Base-by-base conservation (phyloP, 2,329 filamentous ascomycete genomes). In the Calonectria honghensis region DNA sequence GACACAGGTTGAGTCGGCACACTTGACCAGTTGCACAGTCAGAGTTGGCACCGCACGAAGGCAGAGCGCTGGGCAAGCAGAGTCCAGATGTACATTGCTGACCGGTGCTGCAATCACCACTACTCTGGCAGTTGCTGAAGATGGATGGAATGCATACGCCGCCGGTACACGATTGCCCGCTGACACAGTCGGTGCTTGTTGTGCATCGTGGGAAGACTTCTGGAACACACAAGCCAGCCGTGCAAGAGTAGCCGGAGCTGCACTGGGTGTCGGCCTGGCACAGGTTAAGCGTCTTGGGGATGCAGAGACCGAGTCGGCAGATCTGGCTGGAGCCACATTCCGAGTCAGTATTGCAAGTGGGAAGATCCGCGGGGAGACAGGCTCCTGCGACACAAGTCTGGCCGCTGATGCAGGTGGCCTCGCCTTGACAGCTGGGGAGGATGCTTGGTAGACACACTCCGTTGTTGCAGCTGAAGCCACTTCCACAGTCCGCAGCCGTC, bases 311-410 rank as follows among this genome's bases (percentile, higher is more conserved):
- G 10, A 73, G 70, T 13, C 64, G 63, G 24, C 73, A 75, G n/a
- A 73, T 54, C 13, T 75, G 70, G n/a, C 54, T 70, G 10, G 67
- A 57, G n/a, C 63, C 63, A n/a, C 73, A 75, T 3, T 75, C 57
- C 0, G 41, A 20, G n/a, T 68, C 66, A 1, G 52, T 20, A 3
- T 37, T 35, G 27, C 73, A 75, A 10, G 29, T 35, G 0, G 68
- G 52, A 4, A 74, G 68, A 54, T 50, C 51, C 9, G 27, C 29
- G 10, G 68, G 68, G 7, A 72, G 54, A 41, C 73, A 74, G 10
- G 48, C 68, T 9, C 73, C 73, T 10, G 54, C 61, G 1, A 52
- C 31, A 11, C 73, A 74, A 6, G 37, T 68, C 39, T 72, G 68
- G 2, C 57, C 64, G 18, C 41, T 32, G 16, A n/a, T 7, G 29